A percentile compares a stretch with the other conserved stretches of the same genome.
Evolutionary conservation across 2,329 filamentous ascomycete species (phyloP).

Genomic region (Talaromyces piceae): DNA sequence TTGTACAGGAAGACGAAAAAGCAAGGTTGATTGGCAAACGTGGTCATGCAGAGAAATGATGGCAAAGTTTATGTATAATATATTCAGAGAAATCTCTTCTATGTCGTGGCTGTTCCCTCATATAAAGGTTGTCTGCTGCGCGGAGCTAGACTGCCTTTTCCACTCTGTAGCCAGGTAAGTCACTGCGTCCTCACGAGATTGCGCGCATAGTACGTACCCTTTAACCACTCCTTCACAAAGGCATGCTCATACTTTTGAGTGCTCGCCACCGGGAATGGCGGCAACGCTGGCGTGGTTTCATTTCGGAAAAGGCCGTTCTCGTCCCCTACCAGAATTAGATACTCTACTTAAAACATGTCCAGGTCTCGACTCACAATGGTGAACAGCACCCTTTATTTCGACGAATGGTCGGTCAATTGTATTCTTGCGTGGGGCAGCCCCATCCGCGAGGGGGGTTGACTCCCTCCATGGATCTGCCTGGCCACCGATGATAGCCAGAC

Average conservation of each 20-base stretch:
- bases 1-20: not conserved
- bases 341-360: not conserved
- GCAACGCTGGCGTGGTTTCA: conserved; percentile 42
- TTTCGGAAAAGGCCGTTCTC: conserved; percentile 46
- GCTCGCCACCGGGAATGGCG: conserved; percentile 40
- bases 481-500: conserved; percentile 71
- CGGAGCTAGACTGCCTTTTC: not conserved
- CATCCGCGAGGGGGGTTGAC: conserved; percentile 63
- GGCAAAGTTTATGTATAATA: not conserved
- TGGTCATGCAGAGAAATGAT: not conserved
- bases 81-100: not conserved
- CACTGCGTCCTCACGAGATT: not conserved
- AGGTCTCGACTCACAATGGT: conserved; percentile 11
- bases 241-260: conserved; percentile 39
- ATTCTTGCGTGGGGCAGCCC: conserved; percentile 45
- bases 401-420: conserved; percentile 62
- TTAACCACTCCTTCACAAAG: conserved; percentile 46
- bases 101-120: not conserved
- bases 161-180: not conserved
- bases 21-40: not conserved
- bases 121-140: not conserved
- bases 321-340: conserved; percentile 28
- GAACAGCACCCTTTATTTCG: conserved; percentile 45
- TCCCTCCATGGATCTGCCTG: conserved; percentile 73
- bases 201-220: conserved; percentile 19